phyloP scores from a whole-genome alignment of 257 asterid species.

The Ligustrum vulgare region DNA sequence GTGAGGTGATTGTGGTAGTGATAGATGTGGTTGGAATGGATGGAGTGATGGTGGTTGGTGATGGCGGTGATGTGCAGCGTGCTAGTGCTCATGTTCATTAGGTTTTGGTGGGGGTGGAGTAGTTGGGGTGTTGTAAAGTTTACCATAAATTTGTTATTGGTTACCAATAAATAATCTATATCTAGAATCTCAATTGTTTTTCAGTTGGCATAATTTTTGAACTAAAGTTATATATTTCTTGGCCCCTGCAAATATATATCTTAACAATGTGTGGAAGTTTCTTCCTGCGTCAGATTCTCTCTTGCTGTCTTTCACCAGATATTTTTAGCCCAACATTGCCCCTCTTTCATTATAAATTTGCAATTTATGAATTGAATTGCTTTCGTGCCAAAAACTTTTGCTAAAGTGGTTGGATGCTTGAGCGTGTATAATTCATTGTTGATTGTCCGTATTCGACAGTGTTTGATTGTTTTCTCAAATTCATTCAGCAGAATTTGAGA shows the following conservation, averaged over 20 bases:
- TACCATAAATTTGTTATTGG: no score
- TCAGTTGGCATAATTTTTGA: no score
- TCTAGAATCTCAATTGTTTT: no score
- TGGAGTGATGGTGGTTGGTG: no score
- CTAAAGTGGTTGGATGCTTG: background rate
- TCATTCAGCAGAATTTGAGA: background rate
- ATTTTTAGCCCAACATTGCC: slow-evolving; percentile 25
- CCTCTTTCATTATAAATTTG: background rate
- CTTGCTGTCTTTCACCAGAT: slow-evolving; percentile 28
- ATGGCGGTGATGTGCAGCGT: no score
- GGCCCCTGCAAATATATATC: slow-evolving; percentile 44
- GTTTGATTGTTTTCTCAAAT: background rate
- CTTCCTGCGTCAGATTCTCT: slow-evolving; percentile 15
- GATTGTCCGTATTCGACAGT: background rate
- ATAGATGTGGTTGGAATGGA: no score
- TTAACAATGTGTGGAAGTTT: slow-evolving; percentile 57
- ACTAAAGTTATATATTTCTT: no score
- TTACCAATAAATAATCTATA: no score
- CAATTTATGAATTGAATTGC: background rate
- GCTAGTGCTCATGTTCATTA: no score
- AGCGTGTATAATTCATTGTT: background rate
- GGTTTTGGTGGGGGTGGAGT: no score
- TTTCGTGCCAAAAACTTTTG: background rate
- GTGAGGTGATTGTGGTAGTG: no score
- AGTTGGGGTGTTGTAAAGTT: no score